Percentiles rank a stretch among this genome's conserved stretches.
Conservation (phyloP, 208 protist genomes). For the Leishmania aethiopica region DNA sequence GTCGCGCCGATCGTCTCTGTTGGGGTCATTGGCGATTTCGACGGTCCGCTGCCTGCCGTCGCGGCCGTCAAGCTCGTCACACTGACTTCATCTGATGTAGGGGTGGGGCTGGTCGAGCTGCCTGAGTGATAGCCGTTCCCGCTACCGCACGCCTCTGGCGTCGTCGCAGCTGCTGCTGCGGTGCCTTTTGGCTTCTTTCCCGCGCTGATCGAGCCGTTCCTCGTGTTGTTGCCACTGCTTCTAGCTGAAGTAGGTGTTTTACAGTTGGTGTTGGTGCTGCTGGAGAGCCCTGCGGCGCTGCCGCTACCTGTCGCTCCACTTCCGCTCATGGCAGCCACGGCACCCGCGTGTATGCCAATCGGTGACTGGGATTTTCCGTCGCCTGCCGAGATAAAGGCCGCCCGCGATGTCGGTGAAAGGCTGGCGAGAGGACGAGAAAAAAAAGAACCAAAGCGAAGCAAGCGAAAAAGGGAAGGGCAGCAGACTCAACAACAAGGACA, state of each 20-base stretch:
- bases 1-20: neutral
- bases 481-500: neutral
- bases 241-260: neutral
- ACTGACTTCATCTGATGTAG: neutral
- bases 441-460: neutral
- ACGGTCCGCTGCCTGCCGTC: neutral
- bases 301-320: neutral
- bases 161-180: neutral
- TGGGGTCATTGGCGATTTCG: neutral
- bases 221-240: constrained; percentile 1
- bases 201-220: neutral
- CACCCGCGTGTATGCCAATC: neutral
- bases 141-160: neutral
- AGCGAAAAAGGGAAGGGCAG: constrained; percentile 13
- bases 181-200: neutral
- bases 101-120: neutral
- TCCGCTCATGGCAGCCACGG: neutral
- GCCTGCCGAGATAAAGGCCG: neutral
- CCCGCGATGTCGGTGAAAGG: neutral
- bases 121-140: neutral
- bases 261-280: constrained; percentile 7
- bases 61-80: neutral
- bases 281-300: neutral
- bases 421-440: neutral
- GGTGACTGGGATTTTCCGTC: neutral